Evolutionary conservation across 2,329 filamentous ascomycete genomes (phyloP), one percentile per base, ranked within the genome.

Genomic region (Fragosphaeria purpurea): DNA sequence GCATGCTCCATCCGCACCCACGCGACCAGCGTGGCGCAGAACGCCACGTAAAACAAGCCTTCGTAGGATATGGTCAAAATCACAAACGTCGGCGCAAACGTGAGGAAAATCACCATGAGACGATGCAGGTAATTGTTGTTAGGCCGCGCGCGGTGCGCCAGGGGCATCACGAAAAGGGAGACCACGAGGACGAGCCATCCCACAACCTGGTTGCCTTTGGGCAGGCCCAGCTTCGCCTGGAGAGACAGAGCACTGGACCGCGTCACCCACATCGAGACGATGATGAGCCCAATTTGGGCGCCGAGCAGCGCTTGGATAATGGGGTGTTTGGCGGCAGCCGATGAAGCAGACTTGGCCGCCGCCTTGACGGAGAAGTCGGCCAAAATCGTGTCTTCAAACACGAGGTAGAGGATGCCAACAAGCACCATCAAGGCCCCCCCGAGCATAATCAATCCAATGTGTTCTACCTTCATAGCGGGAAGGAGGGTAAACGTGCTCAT

Each of bases 1-100:
- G 80, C 81, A 63, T 94, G 86, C 65, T 98, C 93, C 1, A 98
- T 75, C n/a, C 83, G 82, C 37, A 96, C 87, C 93, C 93, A 98
- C 50, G 83, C 82, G 47, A 95, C 75, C 5, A 98, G 71, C 30
- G 84, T 86, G 49, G 85, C 72, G 61, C 83, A 89, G 67, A 96
- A 98, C 9, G 85, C 82, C 53, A 96, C 80, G 67, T 97, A 98
- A 66, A 98, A 98, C 2, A 98, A 75, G 0, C 91, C 91, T 67
- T 98, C 93, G 69, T 95, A 98, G 1, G 91, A 96, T 59, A 97
- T 96, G 7, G 90, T 95, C 47, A 98, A 79, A 61, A 98, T 91
- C 62, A 98, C 85, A 67, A 97, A 98, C 1, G 86, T 85, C 0
- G 93, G 93, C 0, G 91, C 86, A 63, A 94, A 97, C 5, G 90